Percentiles rank a stretch among this genome's conserved stretches.
Conservation (phyloP, 768 basidiomycete genomes). For the Rhizopogon sp. region DNA sequence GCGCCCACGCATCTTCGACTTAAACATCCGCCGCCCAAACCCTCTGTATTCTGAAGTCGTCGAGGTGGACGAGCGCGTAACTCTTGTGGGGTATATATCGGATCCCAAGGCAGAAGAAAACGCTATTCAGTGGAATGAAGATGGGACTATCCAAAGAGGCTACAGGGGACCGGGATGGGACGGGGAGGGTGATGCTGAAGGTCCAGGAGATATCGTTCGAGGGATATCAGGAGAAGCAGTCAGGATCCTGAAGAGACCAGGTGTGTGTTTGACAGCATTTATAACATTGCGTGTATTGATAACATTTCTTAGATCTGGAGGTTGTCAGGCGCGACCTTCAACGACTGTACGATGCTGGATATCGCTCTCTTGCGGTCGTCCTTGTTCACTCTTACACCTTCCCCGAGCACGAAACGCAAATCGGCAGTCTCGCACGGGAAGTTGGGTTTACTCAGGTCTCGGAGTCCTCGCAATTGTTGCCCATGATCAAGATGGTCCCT, state of each 20-base stretch:
- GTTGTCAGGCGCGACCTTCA: constrained; percentile 57
- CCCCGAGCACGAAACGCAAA: constrained; percentile 73
- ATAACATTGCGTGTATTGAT: constrained; percentile 3
- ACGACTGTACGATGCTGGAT: constrained; percentile 72
- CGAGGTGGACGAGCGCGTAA: constrained; percentile 86
- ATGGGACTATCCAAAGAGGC: constrained; percentile 59
- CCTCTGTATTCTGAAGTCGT: constrained; percentile 69
- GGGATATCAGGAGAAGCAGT: constrained; percentile 91
- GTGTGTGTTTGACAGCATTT: constrained; percentile 31
- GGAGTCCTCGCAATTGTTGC: constrained; percentile 79
- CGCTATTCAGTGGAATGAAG: constrained; percentile 69
- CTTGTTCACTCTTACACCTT: constrained; percentile 91
- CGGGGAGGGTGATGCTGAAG: constrained; percentile 62
- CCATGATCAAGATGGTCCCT: constrained; percentile 95
- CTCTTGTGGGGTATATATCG: constrained; percentile 87
- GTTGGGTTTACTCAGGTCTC: constrained; percentile 91
- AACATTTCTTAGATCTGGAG: constrained; percentile 38
- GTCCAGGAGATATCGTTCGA: constrained; percentile 72
- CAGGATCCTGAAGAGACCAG: constrained; percentile 70
- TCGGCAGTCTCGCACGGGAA: constrained; percentile 69
- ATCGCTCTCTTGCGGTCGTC: constrained; percentile 84
- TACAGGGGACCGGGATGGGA: constrained; percentile 82
- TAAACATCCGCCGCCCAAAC: constrained; percentile 76
- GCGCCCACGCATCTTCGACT: constrained; percentile 90
- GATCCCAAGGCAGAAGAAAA: constrained; percentile 80